Evolutionary conservation across 1,284 basidiomycete species (phyloP).

Genomic region (Boletus nobilissimus): DNA sequence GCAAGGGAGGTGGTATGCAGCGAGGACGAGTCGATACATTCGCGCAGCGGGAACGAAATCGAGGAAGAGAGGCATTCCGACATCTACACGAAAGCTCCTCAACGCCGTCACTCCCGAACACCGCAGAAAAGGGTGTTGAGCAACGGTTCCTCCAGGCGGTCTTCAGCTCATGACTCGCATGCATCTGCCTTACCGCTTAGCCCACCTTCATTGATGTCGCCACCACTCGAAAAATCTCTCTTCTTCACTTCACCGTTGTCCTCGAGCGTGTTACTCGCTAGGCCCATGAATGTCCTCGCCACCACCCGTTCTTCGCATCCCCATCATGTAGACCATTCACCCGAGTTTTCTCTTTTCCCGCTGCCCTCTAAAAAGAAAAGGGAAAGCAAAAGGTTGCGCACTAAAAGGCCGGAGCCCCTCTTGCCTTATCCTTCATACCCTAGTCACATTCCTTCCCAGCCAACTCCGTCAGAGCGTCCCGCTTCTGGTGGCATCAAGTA

Average conservation of each 20-base stretch:
- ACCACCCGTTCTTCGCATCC: background rate
- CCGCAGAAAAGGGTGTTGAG: background rate
- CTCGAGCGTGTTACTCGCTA: constrained; percentile 31
- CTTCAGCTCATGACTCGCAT: constrained; percentile 36
- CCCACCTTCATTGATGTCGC: constrained; percentile 45
- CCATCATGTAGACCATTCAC: background rate
- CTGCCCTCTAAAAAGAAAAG: constrained; percentile 29
- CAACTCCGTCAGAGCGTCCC: background rate
- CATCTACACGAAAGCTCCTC: constrained; percentile 32
- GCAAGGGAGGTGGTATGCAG: background rate
- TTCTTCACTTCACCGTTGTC: constrained; percentile 43
- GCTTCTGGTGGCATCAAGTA: background rate
- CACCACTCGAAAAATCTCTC: constrained; percentile 41
- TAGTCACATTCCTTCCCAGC: background rate
- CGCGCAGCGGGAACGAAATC: background rate
- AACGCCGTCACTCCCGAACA: constrained; percentile 26
- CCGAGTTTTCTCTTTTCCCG: constrained; percentile 36
- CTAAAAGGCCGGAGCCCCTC: constrained; percentile 13
- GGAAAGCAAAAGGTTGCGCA: constrained; percentile 15
- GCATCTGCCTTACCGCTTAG: constrained; percentile 39
- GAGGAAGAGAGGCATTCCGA: constrained; percentile 16
- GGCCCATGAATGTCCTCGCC: constrained; percentile 14
- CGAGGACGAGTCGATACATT: background rate
- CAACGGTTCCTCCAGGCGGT: constrained; percentile 11
- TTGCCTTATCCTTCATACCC: constrained; percentile 41